Base-by-base conservation (phyloP, 1,139 yeast genomes). In the Geotrichum carabidarum region DNA sequence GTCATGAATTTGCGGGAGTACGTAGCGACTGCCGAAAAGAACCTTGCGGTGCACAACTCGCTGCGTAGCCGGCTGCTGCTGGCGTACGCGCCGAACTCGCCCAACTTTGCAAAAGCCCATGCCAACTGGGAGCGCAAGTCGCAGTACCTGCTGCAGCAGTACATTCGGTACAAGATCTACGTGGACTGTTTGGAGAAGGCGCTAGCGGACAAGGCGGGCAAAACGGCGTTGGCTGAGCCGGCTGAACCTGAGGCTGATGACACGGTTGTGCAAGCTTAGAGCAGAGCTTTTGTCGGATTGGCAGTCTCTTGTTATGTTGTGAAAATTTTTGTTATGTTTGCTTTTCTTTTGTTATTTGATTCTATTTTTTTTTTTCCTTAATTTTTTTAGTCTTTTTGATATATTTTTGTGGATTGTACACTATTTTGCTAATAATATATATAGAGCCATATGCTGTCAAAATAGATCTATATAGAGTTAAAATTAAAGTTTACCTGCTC, bases 91-190 rank as follows among this genome's bases (percentile, higher is more conserved):
- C 67, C 66, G 1, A 60, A 62, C 12, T 54, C 64, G 1, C 58
- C 61, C 11, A 66, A 68, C 55, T 63, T 63, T 62, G 51, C 54
- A 43, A 61, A 60, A 45, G 71, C 69, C 8, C 64, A 63, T 43
- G 48, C 60, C 36, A 69, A 69, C 60, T 69, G 72, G 72, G 71
- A 68, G 47, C 57, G 62, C 37, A 68, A 67, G 59, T 60, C 65
- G 17, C 70, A 65, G 57, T 66, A 64, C 50, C 57, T 70, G 53
- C 56, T 64, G 44, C 69, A 65, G 51, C 71, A 69, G 57, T 61
- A 65, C 41, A 60, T 63, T 40, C 59, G 70, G 40, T 66, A 62
- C 61, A 63, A 65, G 55, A 60, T 62, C 7, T 67, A 67, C 45
- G 65, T 63, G 11, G 70, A 67, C 44, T 53, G 54, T 17, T 55